Conservation (phyloP, 768 basidiomycete species). For the Tylopilus sp. region DNA sequence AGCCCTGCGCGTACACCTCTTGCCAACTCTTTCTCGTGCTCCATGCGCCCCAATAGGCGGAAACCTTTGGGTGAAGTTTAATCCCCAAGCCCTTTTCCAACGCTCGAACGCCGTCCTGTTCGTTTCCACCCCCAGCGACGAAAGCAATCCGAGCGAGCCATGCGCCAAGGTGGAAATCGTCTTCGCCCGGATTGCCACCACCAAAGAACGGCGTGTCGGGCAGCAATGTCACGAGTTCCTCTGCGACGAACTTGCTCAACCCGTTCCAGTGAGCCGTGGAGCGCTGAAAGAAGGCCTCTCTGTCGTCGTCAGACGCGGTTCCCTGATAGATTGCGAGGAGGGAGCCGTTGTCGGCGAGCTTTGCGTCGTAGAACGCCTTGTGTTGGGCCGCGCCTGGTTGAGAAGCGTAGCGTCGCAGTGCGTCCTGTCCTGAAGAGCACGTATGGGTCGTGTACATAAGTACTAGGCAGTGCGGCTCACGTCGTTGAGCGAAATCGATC, state of each 20-base stretch:
- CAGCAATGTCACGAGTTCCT: slow-evolving; percentile 40
- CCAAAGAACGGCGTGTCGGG: slow-evolving; percentile 46
- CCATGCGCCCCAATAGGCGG: slow-evolving; percentile 45
- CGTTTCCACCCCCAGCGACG: slow-evolving; percentile 35
- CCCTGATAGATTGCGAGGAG: slow-evolving; percentile 42
- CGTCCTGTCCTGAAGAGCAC: slow-evolving; percentile 38
- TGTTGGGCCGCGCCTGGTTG: slow-evolving; percentile 34
- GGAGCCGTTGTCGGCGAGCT: slow-evolving; percentile 38
- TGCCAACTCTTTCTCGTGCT: slow-evolving; percentile 43
- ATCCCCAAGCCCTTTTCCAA: slow-evolving; percentile 37
- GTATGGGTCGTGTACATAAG: not conserved
- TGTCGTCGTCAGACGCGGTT: slow-evolving; percentile 33
- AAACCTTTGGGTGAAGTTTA: slow-evolving; percentile 37
- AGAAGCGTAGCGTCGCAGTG: slow-evolving; percentile 36
- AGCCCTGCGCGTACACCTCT: slow-evolving; percentile 40
- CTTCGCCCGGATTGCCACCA: slow-evolving; percentile 46
- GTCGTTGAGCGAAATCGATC: slow-evolving; percentile 34
- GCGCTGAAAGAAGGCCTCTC: slow-evolving; percentile 37
- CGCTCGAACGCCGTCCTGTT: slow-evolving; percentile 38
- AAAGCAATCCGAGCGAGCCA: slow-evolving; percentile 50
- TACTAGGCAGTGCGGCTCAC: slow-evolving; percentile 32
- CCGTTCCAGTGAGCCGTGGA: slow-evolving; percentile 40
- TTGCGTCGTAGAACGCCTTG: slow-evolving; percentile 44
- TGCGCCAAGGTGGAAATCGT: slow-evolving; percentile 52
- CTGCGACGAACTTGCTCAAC: slow-evolving; percentile 36